Conservation (phyloP, 2,329 filamentous ascomycete species). For the Catunica adiposa region DNA sequence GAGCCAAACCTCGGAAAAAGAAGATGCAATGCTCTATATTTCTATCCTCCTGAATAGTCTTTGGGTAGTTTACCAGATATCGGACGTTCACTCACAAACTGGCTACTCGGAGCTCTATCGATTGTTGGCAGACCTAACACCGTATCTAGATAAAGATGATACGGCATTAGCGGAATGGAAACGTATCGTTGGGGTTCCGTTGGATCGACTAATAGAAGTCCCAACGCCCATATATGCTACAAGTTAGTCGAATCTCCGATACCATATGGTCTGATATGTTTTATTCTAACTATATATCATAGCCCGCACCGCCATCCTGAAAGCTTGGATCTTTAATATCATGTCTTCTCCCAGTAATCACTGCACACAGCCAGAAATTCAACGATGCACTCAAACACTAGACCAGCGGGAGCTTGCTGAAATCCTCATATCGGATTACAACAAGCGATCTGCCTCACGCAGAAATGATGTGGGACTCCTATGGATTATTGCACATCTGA, state of each 20-base stretch:
- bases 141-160: not conserved
- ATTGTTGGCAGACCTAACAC: not conserved
- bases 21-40: not conserved
- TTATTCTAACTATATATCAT: not conserved
- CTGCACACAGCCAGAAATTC: not conserved
- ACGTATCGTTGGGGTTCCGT: not conserved
- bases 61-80: not conserved
- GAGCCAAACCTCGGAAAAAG: not conserved
- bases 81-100: not conserved
- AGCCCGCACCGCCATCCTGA: not conserved
- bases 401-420: not conserved
- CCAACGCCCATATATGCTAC: too few species aligned
- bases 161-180: not conserved
- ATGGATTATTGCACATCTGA: not conserved
- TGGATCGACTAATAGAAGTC: too few species aligned
- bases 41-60: not conserved
- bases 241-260: too few species aligned
- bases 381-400: slow-evolving; percentile 1
- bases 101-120: not conserved
- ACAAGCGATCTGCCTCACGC: too few species aligned
- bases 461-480: not conserved
- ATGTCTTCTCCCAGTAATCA: not conserved
- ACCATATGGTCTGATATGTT: too few species aligned
- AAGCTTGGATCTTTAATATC: not conserved
- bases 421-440: not conserved